Evolutionary conservation across 2,329 filamentous ascomycete genomes (phyloP).

Genomic region (Colletotrichum chlorophyti): DNA sequence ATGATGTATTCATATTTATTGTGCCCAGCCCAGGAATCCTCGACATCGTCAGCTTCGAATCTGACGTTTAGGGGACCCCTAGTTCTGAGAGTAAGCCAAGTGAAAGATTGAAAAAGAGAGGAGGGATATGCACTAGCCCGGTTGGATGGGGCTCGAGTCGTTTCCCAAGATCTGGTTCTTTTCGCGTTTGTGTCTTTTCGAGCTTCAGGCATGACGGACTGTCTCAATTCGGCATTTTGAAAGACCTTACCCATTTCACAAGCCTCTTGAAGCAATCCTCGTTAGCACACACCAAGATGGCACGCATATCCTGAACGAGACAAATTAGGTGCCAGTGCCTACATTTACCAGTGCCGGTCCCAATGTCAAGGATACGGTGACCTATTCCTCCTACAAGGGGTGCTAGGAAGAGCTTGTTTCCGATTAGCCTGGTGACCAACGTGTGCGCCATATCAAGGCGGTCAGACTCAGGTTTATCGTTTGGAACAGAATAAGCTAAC

Average conservation of each 20-base stretch:
- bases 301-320: no score
- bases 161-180: background rate
- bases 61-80: constrained; percentile 74
- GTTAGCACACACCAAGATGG: constrained; percentile 39
- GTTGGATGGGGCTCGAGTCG: constrained; percentile 35
- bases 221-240: background rate
- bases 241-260: constrained; percentile 25
- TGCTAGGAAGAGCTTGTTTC: background rate
- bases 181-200: background rate
- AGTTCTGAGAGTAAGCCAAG: no score
- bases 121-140: constrained; percentile 30
- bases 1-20: constrained; percentile 4
- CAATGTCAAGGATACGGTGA: constrained; percentile 27
- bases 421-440: background rate
- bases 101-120: background rate
- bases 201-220: constrained; percentile 50
- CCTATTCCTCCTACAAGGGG: background rate
- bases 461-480: background rate
- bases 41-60: constrained; percentile 74
- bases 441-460: background rate
- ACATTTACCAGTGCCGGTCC: constrained; percentile 33
- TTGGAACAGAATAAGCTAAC: constrained; percentile 23
- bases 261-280: constrained; percentile 36
- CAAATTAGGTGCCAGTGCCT: constrained; percentile 30
- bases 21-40: constrained; percentile 26